phyloP scores from a whole-genome alignment of 2,329 filamentous ascomycete species.

The Fusarium euwallaceae region DNA sequence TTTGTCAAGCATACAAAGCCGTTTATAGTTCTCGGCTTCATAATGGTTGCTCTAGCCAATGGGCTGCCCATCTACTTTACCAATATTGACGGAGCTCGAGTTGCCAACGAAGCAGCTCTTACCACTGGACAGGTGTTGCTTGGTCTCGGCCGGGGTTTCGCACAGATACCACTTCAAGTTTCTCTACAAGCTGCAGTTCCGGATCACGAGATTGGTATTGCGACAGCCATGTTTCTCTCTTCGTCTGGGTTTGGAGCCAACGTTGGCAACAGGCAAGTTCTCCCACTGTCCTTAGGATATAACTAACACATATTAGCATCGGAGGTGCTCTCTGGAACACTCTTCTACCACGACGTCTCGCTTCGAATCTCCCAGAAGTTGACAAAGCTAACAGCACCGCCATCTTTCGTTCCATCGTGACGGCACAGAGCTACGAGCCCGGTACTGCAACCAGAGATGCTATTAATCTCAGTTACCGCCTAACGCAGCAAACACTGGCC shows the following conservation, averaged over 20 bases:
- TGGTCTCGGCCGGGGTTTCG: constrained; percentile 28
- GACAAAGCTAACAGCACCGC: constrained; percentile 3
- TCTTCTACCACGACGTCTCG: constrained; percentile 14
- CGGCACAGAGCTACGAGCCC: constrained; percentile 14
- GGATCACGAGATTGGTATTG: constrained; percentile 30
- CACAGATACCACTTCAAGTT: constrained; percentile 18
- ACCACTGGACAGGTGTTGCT: constrained; percentile 32
- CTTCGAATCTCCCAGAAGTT: constrained; percentile 1
- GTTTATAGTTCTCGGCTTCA: constrained; percentile 19
- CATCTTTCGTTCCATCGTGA: constrained; percentile 32
- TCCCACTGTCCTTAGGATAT: neutral
- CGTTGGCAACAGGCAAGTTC: constrained; percentile 9
- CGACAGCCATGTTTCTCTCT: constrained; percentile 29
- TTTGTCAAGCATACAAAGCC: constrained; percentile 36
- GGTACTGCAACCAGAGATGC: constrained; percentile 17
- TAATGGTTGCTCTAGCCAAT: constrained; percentile 27
- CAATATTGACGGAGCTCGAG: constrained; percentile 21
- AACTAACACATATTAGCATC: constrained; percentile 13
- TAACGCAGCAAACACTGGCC: constrained; percentile 32
- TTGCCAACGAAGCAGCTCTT: constrained; percentile 31
- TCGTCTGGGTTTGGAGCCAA: constrained; percentile 33
- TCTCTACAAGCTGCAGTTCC: constrained; percentile 25
- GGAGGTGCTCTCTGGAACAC: constrained; percentile 40
- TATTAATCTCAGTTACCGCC: constrained; percentile 19
- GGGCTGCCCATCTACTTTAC: constrained; percentile 33